Conservation (phyloP, 116 monocot genomes). For the Thalassia testudinum region DNA sequence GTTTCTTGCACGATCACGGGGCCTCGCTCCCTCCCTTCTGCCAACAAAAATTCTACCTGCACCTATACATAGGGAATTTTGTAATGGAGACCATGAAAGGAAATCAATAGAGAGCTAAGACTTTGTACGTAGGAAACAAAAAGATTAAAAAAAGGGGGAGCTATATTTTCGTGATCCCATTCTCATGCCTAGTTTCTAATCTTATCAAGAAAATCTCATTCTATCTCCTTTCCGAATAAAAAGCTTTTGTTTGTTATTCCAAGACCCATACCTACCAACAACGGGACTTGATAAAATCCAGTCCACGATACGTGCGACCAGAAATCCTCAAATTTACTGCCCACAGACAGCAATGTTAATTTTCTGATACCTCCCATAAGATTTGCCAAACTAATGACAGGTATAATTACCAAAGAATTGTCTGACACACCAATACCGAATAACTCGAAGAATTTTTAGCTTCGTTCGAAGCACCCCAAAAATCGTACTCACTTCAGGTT, state of each 20-base stretch:
- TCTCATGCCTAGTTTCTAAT: too few relatives aligned
- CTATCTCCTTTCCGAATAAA: too few relatives aligned
- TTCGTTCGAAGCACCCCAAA: neutral
- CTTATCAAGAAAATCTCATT: too few relatives aligned
- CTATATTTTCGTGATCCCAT: too few relatives aligned
- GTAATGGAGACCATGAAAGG: neutral
- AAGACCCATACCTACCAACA: too few relatives aligned
- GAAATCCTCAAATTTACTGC: neutral
- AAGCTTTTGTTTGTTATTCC: too few relatives aligned
- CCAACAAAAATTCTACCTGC: constrained; percentile 27
- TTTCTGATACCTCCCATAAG: neutral
- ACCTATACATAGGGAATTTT: constrained; percentile 9
- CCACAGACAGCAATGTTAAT: neutral
- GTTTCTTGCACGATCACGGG: constrained; percentile 45
- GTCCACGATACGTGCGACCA: neutral
- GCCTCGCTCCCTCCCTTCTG: constrained; percentile 46
- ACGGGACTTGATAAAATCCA: too few relatives aligned
- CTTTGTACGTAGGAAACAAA: too few relatives aligned
- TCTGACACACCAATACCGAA: too few relatives aligned
- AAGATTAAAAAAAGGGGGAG: too few relatives aligned
- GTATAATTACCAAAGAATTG: neutral
- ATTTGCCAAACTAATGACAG: neutral
- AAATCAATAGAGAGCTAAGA: too few relatives aligned
- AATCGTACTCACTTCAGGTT: constrained; percentile 31
- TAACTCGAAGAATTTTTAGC: too few relatives aligned